phyloP scores from a whole-genome alignment of 2,329 filamentous ascomycete species.

The Cephalotrichum gorgonifer region DNA sequence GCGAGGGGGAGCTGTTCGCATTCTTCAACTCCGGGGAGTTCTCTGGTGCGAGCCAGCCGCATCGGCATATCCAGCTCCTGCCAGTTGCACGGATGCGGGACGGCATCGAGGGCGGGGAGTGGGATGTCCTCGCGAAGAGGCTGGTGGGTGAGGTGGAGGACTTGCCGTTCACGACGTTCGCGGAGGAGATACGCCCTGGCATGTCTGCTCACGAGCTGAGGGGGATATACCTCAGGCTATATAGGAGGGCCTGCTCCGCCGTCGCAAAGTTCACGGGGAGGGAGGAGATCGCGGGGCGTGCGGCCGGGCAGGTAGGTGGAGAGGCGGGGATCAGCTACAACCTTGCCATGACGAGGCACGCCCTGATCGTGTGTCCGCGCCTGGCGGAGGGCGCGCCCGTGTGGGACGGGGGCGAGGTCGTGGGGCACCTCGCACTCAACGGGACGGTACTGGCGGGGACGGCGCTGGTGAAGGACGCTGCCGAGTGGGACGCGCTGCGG shows the following conservation, averaged over 20 bases:
- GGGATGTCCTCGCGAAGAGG: conserved; percentile 37
- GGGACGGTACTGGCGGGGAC: conserved; percentile 56
- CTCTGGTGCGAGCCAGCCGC: conserved; percentile 62
- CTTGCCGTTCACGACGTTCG: conserved; percentile 35
- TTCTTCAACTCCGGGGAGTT: conserved; percentile 63
- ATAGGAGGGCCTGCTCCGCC: conserved; percentile 30
- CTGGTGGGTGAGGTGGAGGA: conserved; percentile 14
- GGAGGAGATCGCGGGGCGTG: conserved; percentile 8
- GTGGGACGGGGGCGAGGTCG: conserved; percentile 15
- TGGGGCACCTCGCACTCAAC: conserved; percentile 41
- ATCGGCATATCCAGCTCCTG: conserved; percentile 63
- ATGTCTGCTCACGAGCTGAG: conserved; percentile 27
- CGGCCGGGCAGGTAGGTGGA: conserved; percentile 18
- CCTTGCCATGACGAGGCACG: conserved; percentile 44
- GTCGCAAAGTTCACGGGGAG: conserved; percentile 13
- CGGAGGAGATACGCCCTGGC: conserved; percentile 21
- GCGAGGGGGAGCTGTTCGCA: conserved; percentile 38
- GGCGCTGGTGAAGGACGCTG: conserved; percentile 48
- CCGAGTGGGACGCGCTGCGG: conserved; percentile 45
- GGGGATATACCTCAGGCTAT: conserved; percentile 34
- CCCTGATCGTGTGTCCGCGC: conserved; percentile 45
- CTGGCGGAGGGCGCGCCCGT: conserved; percentile 35
- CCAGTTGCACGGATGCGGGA: conserved; percentile 53
- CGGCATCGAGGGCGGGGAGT: conserved; percentile 30
- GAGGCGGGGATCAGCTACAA: conserved; percentile 53